Percentiles rank a stretch among this genome's conserved stretches.
Evolutionary conservation across 768 basidiomycete species (phyloP).

Genomic region (Boletus coccyginus): DNA sequence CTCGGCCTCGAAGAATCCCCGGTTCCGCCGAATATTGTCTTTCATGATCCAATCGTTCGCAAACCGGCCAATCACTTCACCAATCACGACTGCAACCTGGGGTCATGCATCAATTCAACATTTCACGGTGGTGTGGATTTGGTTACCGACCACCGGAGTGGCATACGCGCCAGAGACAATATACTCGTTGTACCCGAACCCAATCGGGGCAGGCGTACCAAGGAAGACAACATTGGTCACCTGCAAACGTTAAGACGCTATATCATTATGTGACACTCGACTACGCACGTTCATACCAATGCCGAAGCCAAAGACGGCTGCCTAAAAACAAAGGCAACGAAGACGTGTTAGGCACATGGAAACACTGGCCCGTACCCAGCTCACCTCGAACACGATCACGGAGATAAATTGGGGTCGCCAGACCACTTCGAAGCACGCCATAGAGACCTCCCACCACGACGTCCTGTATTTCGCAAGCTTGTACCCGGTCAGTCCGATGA

Average conservation of each 20-base stretch:
- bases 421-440: slow-evolving; percentile 37
- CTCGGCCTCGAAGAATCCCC: slow-evolving; percentile 55
- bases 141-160: slow-evolving; percentile 40
- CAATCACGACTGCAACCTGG: slow-evolving; percentile 48
- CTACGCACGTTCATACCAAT: slow-evolving; percentile 43
- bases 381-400: slow-evolving; percentile 39
- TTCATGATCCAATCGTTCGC: slow-evolving; percentile 50
- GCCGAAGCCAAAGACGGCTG: slow-evolving; percentile 46
- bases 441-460: slow-evolving; percentile 35
- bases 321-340: slow-evolving; percentile 19
- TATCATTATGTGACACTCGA: background rate
- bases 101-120: background rate
- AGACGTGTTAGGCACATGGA: background rate
- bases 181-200: slow-evolving; percentile 45
- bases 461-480: slow-evolving; percentile 45
- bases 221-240: slow-evolving; percentile 57
- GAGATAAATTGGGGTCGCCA: slow-evolving; percentile 49
- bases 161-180: slow-evolving; percentile 42
- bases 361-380: background rate
- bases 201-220: slow-evolving; percentile 42
- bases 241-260: slow-evolving; percentile 21
- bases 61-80: slow-evolving; percentile 50
- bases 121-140: background rate
- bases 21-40: slow-evolving; percentile 41
- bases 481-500: slow-evolving; percentile 47